Evolutionary conservation across 371 early-diverging fungal genomes (phyloP).

Genomic region (Saksenaea vasiformis): DNA sequence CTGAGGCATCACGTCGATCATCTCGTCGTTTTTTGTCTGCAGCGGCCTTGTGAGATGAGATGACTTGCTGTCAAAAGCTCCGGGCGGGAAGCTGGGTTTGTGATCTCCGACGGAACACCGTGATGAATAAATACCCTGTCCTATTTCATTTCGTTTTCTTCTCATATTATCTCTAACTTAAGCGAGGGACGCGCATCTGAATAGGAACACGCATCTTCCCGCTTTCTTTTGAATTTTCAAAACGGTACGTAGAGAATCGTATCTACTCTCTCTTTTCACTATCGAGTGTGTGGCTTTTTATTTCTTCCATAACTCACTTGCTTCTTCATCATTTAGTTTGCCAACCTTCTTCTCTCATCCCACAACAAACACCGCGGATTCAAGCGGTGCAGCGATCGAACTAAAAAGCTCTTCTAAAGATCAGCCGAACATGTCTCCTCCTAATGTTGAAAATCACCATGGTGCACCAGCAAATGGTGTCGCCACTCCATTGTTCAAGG

Average conservation of each 20-base stretch:
- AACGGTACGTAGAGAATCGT: conserved; percentile 30
- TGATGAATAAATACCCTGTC: neutral
- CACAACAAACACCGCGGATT: conserved; percentile 91
- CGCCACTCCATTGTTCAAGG: conserved; percentile 69
- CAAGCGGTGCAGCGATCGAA: conserved; percentile 68
- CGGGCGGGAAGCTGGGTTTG: neutral
- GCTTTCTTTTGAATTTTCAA: conserved; percentile 18
- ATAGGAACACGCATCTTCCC: conserved; percentile 20
- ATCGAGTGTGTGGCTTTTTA: neutral
- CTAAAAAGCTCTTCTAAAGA: conserved; percentile 64
- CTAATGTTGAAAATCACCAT: conserved; percentile 34
- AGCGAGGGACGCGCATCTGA: conserved; percentile 15
- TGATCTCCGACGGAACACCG: neutral
- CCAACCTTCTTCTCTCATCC: conserved; percentile 79
- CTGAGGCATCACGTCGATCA: too few relatives aligned
- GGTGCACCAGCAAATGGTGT: conserved; percentile 33
- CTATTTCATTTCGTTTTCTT: neutral
- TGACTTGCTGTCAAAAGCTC: neutral
- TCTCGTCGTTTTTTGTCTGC: too few relatives aligned
- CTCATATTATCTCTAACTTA: neutral
- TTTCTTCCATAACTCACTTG: neutral
- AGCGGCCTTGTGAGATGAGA: too few relatives aligned
- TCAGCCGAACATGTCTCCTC: conserved; percentile 27
- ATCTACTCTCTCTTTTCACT: neutral
- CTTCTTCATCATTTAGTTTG: conserved; percentile 55